These are phyloP conservation scores for Prunus yedoensis DNA, from an alignment of 331 rosid species.

Conservation along the genomic window DNA sequence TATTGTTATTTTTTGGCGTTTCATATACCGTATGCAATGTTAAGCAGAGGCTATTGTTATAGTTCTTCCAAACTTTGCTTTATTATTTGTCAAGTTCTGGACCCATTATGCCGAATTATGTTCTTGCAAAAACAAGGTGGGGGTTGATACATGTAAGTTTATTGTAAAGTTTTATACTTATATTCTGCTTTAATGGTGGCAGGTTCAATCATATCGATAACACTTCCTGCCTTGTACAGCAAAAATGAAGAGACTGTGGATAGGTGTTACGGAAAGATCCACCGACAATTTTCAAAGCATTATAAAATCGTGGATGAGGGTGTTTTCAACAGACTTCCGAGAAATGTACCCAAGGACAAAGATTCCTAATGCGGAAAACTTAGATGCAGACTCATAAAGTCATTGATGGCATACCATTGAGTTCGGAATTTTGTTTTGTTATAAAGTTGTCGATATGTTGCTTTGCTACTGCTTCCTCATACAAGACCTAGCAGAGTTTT, in stretches of 20 bases:
- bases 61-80: neutral
- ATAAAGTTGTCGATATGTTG: neutral
- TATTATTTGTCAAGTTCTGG: neutral
- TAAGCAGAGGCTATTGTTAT: slow-evolving; percentile 11
- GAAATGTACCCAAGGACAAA: slow-evolving; percentile 60
- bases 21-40: neutral
- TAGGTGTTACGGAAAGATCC: slow-evolving; percentile 57
- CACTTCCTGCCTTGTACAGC: slow-evolving; percentile 76
- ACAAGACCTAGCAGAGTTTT: neutral
- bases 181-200: slow-evolving; percentile 34
- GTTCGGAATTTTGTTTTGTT: neutral
- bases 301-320: slow-evolving; percentile 78
- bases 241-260: slow-evolving; percentile 55
- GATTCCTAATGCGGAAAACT: slow-evolving; percentile 36
- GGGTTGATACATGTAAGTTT: slow-evolving; percentile 5
- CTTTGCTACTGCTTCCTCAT: neutral
- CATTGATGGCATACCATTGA: neutral
- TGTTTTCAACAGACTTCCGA: slow-evolving; percentile 67
- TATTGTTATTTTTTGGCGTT: neutral
- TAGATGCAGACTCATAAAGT: neutral
- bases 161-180: slow-evolving; percentile 15
- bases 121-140: neutral
- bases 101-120: neutral
- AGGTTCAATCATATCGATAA: slow-evolving; percentile 68
- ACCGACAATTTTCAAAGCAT: slow-evolving; percentile 74